Evolutionary conservation across 2,329 filamentous ascomycete genomes (phyloP), one percentile per base, ranked within the genome.

Genomic region (Phaeoacremonium minimum): DNA sequence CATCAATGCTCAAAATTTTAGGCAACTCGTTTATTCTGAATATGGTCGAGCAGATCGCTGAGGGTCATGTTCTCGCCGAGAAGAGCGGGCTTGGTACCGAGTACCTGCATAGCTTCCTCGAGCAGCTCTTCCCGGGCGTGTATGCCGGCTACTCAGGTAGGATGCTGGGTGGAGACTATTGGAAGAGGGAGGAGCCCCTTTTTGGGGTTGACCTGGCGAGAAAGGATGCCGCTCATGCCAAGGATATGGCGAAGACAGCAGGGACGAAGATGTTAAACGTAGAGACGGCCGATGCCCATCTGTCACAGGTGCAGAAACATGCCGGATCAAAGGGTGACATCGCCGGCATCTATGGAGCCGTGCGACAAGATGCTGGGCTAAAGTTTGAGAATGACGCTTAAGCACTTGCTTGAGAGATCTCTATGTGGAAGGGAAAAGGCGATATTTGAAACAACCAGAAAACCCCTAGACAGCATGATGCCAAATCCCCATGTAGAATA

Each of bases 11-110:
- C 32, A 93, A 95, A 63, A 69, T 95, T 15, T 73, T 95, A 8
- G 89, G 90, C 39, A 95, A 95, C 60, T 87, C 85, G 0, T 90
- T 95, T 56, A 74, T 95, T 49, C 57, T 94, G 28, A 85, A 86
- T 64, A 90, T 90, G 75, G 76, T 90, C 16, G 83, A 89, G 53
- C 75, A 86, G 35, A 66, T 95, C 4, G 80, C 85, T 2, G 87
- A 95, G 64, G 85, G 82, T 6, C 76, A 91, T 53, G 78, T 84
- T 1, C 63, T 89, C 6, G 87, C 87, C 5, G 88, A 95, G 60
- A 91, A 90, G 60, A 73, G 76, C 1, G 88, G 88, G 0, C 65
- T 95, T 4, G 87, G 87, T 3, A 72, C 71, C 1, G 76, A 81
- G 2, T 76, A 80, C 26, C 61, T 95, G 41, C 80, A 90, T 56